Conservation (phyloP, 345 rosid species). For the Populus alba region DNA sequence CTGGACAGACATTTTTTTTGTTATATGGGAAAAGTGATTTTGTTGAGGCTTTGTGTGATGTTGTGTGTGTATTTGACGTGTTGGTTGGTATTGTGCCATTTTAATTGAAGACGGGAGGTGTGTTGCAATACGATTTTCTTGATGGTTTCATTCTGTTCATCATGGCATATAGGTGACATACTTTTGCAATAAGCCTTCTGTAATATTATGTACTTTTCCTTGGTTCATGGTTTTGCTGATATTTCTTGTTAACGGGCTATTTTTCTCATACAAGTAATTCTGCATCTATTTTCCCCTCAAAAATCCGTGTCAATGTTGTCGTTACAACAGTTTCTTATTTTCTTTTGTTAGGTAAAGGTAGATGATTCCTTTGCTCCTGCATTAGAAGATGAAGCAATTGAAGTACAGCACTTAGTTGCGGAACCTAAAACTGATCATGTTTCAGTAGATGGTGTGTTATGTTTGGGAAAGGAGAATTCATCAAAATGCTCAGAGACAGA, state of each 20-base stretch:
- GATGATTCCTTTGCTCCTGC: constrained; percentile 44
- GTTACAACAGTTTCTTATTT: background rate
- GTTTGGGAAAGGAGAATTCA: constrained; percentile 46
- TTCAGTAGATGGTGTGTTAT: constrained; percentile 49
- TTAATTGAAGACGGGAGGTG: background rate
- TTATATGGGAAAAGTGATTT: background rate
- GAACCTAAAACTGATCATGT: constrained; percentile 52
- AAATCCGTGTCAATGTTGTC: constrained; percentile 3
- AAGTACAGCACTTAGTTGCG: constrained; percentile 37
- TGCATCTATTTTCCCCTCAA: background rate
- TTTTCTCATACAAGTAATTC: background rate
- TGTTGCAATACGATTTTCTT: background rate
- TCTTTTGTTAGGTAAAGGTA: constrained; percentile 37
- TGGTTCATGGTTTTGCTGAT: background rate
- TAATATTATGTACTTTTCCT: background rate
- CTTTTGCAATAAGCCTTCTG: background rate
- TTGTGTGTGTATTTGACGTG: background rate
- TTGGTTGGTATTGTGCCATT: background rate
- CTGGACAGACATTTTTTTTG: background rate
- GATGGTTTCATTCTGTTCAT: background rate
- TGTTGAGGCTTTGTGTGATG: background rate
- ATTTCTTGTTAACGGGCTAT: background rate
- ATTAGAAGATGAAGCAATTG: constrained; percentile 42
- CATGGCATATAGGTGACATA: background rate
- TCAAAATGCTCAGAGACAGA: constrained; percentile 44